These are phyloP conservation scores for Penstemon barbatus DNA, from an alignment of 257 asterid species.

Conservation along the genomic window DNA sequence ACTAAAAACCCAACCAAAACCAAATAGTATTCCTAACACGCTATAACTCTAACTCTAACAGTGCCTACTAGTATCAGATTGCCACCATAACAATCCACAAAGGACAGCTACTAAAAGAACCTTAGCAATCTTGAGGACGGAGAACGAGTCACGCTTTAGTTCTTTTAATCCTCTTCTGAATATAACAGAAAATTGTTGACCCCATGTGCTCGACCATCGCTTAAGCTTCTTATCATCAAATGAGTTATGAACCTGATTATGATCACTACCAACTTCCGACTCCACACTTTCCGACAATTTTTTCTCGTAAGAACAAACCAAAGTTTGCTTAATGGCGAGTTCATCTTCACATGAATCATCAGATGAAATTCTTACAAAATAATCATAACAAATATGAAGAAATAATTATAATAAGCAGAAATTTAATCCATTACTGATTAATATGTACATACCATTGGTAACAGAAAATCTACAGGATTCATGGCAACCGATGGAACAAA, in stretches of 20 bases:
- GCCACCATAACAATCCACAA: constrained; percentile 54
- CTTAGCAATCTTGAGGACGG: constrained; percentile 39
- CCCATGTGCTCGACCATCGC: constrained; percentile 57
- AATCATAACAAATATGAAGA: not conserved
- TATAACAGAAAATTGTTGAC: constrained; percentile 51
- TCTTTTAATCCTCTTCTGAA: constrained; percentile 52
- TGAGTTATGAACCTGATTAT: constrained; percentile 13
- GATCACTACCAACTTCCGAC: constrained; percentile 19
- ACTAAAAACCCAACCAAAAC: no score
- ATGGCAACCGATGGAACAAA: no score
- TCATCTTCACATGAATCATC: constrained; percentile 45
- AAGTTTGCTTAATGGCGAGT: constrained; percentile 36
- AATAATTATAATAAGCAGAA: not conserved
- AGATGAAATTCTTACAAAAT: constrained; percentile 37
- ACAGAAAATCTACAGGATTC: constrained; percentile 38
- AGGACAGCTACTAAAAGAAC: constrained; percentile 40
- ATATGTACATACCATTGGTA: constrained; percentile 45
- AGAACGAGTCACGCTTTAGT: constrained; percentile 48
- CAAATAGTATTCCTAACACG: no score
- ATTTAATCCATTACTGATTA: not conserved
- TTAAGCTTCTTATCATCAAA: constrained; percentile 24
- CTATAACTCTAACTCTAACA: no score
- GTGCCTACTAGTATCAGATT: constrained; percentile 35
- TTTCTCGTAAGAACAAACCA: constrained; percentile 42
- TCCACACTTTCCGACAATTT: constrained; percentile 35